A percentile compares a stretch with the other conserved stretches of the same genome.
These are phyloP conservation scores for Hanseniaspora guilliermondii DNA, from an alignment of 805 yeast species.

Conservation along the genomic window DNA sequence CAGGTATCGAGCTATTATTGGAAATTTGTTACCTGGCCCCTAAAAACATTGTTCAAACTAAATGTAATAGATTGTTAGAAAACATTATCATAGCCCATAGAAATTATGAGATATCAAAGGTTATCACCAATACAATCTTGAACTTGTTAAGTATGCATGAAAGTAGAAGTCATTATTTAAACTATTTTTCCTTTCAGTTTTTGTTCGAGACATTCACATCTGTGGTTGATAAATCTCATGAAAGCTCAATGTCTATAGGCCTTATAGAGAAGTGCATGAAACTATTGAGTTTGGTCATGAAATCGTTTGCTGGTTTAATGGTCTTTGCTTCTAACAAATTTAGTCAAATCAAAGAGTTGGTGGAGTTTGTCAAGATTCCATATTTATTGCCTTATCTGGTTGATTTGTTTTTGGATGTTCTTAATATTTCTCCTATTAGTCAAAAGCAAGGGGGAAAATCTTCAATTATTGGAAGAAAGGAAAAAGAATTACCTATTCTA, in stretches of 20 bases:
- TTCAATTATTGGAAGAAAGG: constrained; percentile 26
- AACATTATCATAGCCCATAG: constrained; percentile 21
- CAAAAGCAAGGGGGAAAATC: constrained; percentile 24
- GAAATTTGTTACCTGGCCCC: constrained; percentile 41
- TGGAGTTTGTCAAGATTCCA: constrained; percentile 52
- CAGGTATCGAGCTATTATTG: constrained; percentile 46
- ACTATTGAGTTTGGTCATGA: constrained; percentile 47
- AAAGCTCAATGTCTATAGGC: constrained; percentile 22
- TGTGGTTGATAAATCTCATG: neutral
- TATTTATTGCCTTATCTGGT: constrained; percentile 49
- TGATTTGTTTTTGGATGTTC: constrained; percentile 57
- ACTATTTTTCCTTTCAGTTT: constrained; percentile 40
- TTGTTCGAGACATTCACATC: constrained; percentile 11
- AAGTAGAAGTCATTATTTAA: constrained; percentile 30
- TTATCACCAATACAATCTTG: constrained; percentile 23
- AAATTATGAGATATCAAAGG: constrained; percentile 21
- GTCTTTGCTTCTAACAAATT: constrained; percentile 48
- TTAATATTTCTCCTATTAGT: constrained; percentile 47
- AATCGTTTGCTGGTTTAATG: constrained; percentile 65
- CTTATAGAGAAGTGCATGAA: constrained; percentile 49
- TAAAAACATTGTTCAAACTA: constrained; percentile 33
- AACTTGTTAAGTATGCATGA: constrained; percentile 22
- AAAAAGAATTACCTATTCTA: constrained; percentile 33
- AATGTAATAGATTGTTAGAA: constrained; percentile 35
- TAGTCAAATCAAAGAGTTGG: constrained; percentile 42